A percentile compares a stretch with the other conserved stretches of the same genome.
phyloP scores from a whole-genome alignment of 2,329 filamentous ascomycete genomes.

The Zymoseptoria brevis region DNA sequence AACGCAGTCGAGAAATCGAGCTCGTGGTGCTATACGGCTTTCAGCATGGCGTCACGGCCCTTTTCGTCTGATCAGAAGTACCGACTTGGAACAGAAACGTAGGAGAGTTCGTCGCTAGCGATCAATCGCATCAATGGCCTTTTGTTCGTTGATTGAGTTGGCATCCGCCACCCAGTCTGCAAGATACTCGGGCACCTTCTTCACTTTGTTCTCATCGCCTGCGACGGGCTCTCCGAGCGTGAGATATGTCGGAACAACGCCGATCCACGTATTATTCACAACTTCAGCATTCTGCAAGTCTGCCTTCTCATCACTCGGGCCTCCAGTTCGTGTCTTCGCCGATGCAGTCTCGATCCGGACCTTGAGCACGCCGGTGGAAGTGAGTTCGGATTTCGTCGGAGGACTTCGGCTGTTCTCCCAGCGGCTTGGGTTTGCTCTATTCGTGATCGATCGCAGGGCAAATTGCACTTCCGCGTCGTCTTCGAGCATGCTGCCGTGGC shows the following conservation, averaged over 20 bases:
- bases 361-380: slow-evolving; percentile 63
- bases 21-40: not conserved
- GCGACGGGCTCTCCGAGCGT: slow-evolving; percentile 56
- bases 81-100: not conserved
- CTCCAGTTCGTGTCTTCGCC: slow-evolving; percentile 63
- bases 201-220: slow-evolving; percentile 51
- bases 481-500: slow-evolving; percentile 60
- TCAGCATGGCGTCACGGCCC: slow-evolving; percentile 14
- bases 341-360: slow-evolving; percentile 63
- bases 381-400: slow-evolving; percentile 65
- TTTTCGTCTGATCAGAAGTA: slow-evolving; percentile 7
- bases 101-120: slow-evolving; percentile 4
- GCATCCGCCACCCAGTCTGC: slow-evolving; percentile 43
- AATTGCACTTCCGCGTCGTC: slow-evolving; percentile 69
- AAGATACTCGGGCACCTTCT: slow-evolving; percentile 56
- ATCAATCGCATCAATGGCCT: slow-evolving; percentile 27
- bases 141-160: slow-evolving; percentile 35
- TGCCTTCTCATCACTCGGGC: slow-evolving; percentile 53
- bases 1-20: not conserved
- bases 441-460: slow-evolving; percentile 71
- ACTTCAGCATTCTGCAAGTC: slow-evolving; percentile 45
- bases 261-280: slow-evolving; percentile 48
- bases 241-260: slow-evolving; percentile 58
- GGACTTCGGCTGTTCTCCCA: slow-evolving; percentile 64
- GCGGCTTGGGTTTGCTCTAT: slow-evolving; percentile 60